Conservation (phyloP, 768 basidiomycete genomes). For the Tephrocybe sp. region DNA sequence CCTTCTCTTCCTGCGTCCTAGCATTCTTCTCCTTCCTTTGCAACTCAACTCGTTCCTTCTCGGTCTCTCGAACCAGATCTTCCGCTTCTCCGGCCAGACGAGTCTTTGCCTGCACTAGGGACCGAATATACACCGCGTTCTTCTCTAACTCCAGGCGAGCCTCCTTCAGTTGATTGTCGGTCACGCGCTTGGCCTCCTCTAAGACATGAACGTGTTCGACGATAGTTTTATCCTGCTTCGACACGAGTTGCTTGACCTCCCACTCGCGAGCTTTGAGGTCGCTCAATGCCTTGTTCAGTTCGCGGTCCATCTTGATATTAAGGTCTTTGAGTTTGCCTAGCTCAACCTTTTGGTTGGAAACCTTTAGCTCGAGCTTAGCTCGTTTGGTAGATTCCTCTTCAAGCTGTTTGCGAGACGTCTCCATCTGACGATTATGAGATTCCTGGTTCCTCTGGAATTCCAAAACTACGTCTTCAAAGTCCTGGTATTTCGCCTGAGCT, state of each 20-base stretch:
- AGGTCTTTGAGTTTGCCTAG: conserved; percentile 64
- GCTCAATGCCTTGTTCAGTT: conserved; percentile 75
- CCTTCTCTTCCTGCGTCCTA: conserved; percentile 59
- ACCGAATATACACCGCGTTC: conserved; percentile 73
- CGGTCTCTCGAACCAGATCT: conserved; percentile 73
- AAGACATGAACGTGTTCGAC: conserved; percentile 97
- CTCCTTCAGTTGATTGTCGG: conserved; percentile 85
- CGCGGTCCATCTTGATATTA: conserved; percentile 70
- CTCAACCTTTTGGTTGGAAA: conserved; percentile 66
- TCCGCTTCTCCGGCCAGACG: conserved; percentile 79
- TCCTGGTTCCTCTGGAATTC: conserved; percentile 82
- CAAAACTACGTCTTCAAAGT: conserved; percentile 85
- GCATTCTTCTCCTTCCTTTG: conserved; percentile 68
- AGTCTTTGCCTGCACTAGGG: conserved; percentile 79
- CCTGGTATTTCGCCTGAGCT: conserved; percentile 74
- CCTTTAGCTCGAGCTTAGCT: conserved; percentile 67
- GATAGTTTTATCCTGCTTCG: conserved; percentile 94
- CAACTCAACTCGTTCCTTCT: conserved; percentile 63
- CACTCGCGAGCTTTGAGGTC: conserved; percentile 82
- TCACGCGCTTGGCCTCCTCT: conserved; percentile 92
- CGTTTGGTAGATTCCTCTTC: conserved; percentile 72
- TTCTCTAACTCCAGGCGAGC: conserved; percentile 77
- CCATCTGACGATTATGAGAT: conserved; percentile 68
- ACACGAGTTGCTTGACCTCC: conserved; percentile 83
- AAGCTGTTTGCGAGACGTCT: conserved; percentile 67